Base-by-base conservation (phyloP, 2,329 filamentous ascomycete genomes). In the Fusarium mundagurra region DNA sequence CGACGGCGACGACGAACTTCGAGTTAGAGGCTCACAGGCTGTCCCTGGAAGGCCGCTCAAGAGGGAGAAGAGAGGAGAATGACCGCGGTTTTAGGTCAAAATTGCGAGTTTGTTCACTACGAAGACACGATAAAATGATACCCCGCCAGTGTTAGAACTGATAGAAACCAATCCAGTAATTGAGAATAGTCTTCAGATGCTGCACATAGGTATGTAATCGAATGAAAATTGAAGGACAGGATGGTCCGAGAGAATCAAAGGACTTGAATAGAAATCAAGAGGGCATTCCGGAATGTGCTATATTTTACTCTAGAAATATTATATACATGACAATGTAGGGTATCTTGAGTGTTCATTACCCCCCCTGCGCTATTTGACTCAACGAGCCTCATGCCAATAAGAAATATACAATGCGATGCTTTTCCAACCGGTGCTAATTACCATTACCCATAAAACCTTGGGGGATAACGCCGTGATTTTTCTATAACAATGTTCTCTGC, bases 1-100 rank as follows among this genome's bases (percentile, higher is more conserved):
- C n/a, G 74, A 79, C 17, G 74, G 61, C 18, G 71, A 77, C 20
- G 58, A 77, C 36, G 77, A 80, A 5, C 59, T 81, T 27, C 65
- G 64, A 59, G 62, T 81, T 51, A 77, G 72, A 64, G 68, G 75
- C 45, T 73, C 80, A 16, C 72, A 78, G 27, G 71, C 55, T 29
- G 64, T 71, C 14, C 75, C 71, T 10, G 74, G 73, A 24, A 71
- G 76, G 59, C 51, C 41, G 34, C 58, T 69, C 11, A 82, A 82
- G 65, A 69, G 47, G 44, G 81, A 79, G 31, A 75, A 44, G 34
- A 59, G 34, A 48, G 59, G 33, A 34, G 27, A 44, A 17, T 73
- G 36, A 73, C 29, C 4, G 13, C 16, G 27, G 24, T 51, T 39
- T 33, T 12, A 27, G 22, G 24, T 53, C 38, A 38, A 39, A 36